Conservation (phyloP, 345 rosid genomes). For the Mangifera indica region DNA sequence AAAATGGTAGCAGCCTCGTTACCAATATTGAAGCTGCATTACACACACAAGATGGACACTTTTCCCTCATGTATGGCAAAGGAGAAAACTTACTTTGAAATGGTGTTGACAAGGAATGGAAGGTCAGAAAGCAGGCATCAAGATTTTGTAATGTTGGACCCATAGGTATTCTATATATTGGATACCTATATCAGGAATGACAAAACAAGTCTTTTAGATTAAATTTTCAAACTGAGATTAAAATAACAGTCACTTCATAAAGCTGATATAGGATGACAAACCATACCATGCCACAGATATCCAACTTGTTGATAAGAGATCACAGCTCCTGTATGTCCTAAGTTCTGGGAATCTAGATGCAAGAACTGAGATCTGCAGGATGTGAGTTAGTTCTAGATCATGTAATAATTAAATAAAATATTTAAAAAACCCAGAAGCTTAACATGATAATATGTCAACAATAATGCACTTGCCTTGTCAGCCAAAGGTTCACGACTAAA, state of each 20-base stretch:
- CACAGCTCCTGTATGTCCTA: conserved; percentile 71
- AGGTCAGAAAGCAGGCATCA: conserved; percentile 85
- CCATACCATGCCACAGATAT: conserved; percentile 90
- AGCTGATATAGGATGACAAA: background rate
- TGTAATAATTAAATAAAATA: background rate
- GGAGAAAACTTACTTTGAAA: conserved; percentile 33
- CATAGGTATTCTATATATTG: conserved; percentile 81
- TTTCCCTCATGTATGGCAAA: background rate
- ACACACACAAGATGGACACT: background rate
- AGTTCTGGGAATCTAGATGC: conserved; percentile 73
- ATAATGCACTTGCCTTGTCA: conserved; percentile 56
- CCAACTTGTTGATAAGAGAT: conserved; percentile 85
- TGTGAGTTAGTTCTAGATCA: background rate
- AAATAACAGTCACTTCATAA: background rate
- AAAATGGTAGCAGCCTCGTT: conserved; percentile 1
- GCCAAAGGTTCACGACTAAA: conserved; percentile 81
- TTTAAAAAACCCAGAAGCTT: background rate
- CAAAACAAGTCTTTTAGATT: background rate
- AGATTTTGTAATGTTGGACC: conserved; percentile 86
- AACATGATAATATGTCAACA: background rate
- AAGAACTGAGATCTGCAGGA: conserved; percentile 61
- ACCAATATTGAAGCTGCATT: background rate
- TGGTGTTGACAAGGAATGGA: conserved; percentile 61
- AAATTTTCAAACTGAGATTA: background rate
- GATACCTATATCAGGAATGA: conserved; percentile 48